Base-by-base conservation (phyloP, 768 basidiomycete species). In the Phlegmacium glaucopus region DNA sequence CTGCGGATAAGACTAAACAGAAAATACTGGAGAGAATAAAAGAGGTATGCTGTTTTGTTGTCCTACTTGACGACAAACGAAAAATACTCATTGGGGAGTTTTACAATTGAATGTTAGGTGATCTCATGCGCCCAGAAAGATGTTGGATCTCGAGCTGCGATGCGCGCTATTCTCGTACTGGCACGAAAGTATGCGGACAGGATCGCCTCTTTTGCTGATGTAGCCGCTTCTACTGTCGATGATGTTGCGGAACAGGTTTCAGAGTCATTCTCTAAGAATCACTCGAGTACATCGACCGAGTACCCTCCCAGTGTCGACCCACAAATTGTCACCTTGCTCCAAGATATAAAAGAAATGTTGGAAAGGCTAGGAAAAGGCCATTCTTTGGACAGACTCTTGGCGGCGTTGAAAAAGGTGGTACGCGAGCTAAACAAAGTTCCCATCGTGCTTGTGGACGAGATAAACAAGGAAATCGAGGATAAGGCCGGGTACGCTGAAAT, bases 321-420 rank as follows among this genome's bases (percentile, higher is more conserved):
- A 22, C 22, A 22, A 3, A 22, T 22, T 22, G 22, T 50, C 16
- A 45, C 44, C 15, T 41, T 64, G n/a, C 47, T 70, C 2, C 28
- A 47, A 6, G 63, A 70, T 39, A 36, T 66, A 9, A 70, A 71
- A 53, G 45, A 53, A 3, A 39, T 72, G n/a, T 39, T 71, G 4
- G 67, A 72, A 47, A 64, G 72, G 4, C 37, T 67, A 9, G 68
- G 60, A 1, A 62, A 62, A 9, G 61, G 65, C 1, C 61, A 60
- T 35, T 65, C 64, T 11, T 53, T 72, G 1, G 66, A 70, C 29
- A 58, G 59, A 0, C 48, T 71, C 8, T 37, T 70, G 4, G 38
- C 34, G 5, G 52, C 58, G 1, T 59, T 67, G 26, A 55, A 51
- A n/a, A 32, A 47, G 15, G 50, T 64, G 9, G 41, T 57, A 12